A percentile compares a stretch with the other conserved stretches of the same genome.
phyloP scores from a whole-genome alignment of 2,329 filamentous ascomycete species.

The Fusarium heterosporum region DNA sequence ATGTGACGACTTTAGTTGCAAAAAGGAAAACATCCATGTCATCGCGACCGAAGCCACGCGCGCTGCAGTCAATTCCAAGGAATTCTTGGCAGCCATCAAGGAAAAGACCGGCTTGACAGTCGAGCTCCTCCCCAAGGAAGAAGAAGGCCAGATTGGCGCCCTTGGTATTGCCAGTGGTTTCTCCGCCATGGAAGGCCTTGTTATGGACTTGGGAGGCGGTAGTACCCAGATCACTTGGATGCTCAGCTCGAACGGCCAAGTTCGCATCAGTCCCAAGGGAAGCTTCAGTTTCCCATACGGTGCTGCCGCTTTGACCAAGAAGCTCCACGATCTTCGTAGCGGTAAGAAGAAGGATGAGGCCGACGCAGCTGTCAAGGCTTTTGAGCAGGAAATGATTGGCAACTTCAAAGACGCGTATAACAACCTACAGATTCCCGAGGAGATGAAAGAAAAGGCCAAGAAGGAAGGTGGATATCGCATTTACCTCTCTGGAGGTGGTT shows the following conservation, averaged over 20 bases:
- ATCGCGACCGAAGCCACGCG: slow-evolving; percentile 51
- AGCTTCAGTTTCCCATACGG: slow-evolving; percentile 77
- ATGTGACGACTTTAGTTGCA: slow-evolving; percentile 46
- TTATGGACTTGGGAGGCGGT: slow-evolving; percentile 79
- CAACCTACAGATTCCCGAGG: slow-evolving; percentile 64
- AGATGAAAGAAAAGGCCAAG: slow-evolving; percentile 59
- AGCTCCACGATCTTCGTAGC: slow-evolving; percentile 59
- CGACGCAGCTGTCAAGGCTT: slow-evolving; percentile 57
- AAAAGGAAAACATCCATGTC: slow-evolving; percentile 46
- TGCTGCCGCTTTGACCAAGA: slow-evolving; percentile 72
- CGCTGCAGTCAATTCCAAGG: slow-evolving; percentile 47
- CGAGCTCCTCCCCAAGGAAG: slow-evolving; percentile 71
- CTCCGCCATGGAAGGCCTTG: slow-evolving; percentile 69
- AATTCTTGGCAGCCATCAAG: slow-evolving; percentile 58
- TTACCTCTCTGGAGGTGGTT: slow-evolving; percentile 77
- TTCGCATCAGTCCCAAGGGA: slow-evolving; percentile 64
- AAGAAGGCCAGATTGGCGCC: slow-evolving; percentile 74
- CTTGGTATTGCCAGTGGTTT: slow-evolving; percentile 75
- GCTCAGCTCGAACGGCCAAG: slow-evolving; percentile 60
- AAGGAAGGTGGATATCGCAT: slow-evolving; percentile 65
- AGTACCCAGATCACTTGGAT: slow-evolving; percentile 79
- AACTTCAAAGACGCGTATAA: slow-evolving; percentile 65
- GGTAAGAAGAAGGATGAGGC: slow-evolving; percentile 55
- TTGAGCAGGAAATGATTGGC: slow-evolving; percentile 62
- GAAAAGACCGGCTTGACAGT: slow-evolving; percentile 69